Base-by-base conservation (phyloP, 495 filamentous ascomycete genomes). In the Penicilliopsis zonata region DNA sequence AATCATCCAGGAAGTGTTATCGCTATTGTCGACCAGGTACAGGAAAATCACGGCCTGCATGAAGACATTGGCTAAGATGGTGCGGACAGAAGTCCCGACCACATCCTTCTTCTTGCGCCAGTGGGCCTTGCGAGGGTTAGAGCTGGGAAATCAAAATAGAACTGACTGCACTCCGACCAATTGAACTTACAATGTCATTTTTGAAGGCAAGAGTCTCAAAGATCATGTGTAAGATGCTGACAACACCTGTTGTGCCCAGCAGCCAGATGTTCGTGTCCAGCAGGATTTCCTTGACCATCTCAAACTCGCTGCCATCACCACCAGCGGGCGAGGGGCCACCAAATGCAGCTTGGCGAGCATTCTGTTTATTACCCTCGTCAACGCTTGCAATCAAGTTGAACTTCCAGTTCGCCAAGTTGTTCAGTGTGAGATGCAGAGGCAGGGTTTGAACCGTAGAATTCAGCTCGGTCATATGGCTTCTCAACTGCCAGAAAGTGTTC, bases 71-170 rank as follows among this genome's bases (percentile, higher is more conserved):
- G 83, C 88, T 24, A 98, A 66, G 47, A 98, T 98, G 6, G 92
- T 92, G 21, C 90, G 83, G 26, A 98, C 80, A 5, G 86, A 94
- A 17, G 93, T 85, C 34, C 90, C 90, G 20, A 98, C 85, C 31
- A 88, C 82, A 63, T 96, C 92, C 63, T 98, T 98, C 82, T 98
- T 98, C 62, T 96, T 94, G 45, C 85, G 82, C 72, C 88, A 98
- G 58, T 98, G 90, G 16, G 85, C 70, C 65, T 68, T 25, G 43
- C 18, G 21, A 13, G 24, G 18, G 27, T 55, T 41, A 54, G 48
- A n/a, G n/a, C 4, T 16, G 13, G 15, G 25, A 3, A 30, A 7
- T 17, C 13, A 13, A 5, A 14, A 23, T 10, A 3, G 4, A 33
- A 19, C 9, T n/a, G 1, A 16, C 3, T 20, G 5, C 22, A 31